Conservation (phyloP, 2,329 filamentous ascomycete species). For the Penicillium sp. region DNA sequence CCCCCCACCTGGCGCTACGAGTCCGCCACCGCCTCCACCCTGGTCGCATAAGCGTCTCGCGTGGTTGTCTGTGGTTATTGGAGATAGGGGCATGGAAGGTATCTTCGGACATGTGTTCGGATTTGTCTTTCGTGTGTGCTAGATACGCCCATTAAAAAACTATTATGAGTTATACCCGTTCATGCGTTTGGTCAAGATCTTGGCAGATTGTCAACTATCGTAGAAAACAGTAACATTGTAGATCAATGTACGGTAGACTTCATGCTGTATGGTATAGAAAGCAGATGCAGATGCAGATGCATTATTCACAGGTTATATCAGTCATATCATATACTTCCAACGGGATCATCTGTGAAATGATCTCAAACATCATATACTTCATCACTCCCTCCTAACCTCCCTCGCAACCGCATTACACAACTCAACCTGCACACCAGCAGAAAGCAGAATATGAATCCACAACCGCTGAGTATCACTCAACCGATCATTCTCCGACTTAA, state of each 20-base stretch:
- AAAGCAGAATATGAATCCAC: conserved; percentile 92
- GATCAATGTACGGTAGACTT: too few species aligned
- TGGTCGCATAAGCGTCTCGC: conserved; percentile 74
- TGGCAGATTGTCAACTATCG: too few species aligned
- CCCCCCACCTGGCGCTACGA: conserved; percentile 99
- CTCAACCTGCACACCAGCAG: conserved; percentile 83
- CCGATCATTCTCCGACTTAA: conserved; percentile 86
- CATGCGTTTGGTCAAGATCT: conserved; percentile 5
- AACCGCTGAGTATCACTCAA: conserved; percentile 94
- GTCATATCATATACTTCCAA: too few species aligned
- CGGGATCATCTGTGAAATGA: too few species aligned
- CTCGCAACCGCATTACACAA: conserved; percentile 69
- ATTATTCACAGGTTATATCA: too few species aligned
- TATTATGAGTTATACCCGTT: conserved; percentile 29
- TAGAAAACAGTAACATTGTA: too few species aligned
- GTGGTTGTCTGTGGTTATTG: conserved; percentile 28
- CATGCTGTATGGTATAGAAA: too few species aligned
- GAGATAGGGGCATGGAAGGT: conserved; percentile 14
- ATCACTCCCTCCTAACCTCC: conserved; percentile 50
- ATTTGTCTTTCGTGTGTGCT: conserved; percentile 18
- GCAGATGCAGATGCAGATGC: background rate
- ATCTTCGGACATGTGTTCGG: conserved; percentile 8
- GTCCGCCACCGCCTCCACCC: conserved; percentile 91
- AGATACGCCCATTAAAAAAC: conserved; percentile 28
- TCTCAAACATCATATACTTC: background rate